Evolutionary conservation across 164 flowering plant species (phyloP).

Genomic region (Buxus sempervirens): DNA sequence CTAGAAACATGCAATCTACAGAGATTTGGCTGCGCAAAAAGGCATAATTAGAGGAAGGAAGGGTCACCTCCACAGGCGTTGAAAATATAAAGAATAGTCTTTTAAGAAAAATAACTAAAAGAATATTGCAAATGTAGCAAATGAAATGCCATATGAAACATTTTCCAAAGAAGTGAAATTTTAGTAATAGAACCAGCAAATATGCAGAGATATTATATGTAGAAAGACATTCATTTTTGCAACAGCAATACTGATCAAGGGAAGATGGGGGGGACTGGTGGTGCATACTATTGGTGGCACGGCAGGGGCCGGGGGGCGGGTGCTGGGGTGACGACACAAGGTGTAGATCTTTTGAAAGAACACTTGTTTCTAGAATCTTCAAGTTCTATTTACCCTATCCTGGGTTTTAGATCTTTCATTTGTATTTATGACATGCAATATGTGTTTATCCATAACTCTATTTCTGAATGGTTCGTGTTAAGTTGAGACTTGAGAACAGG

Average conservation of each 20-base stretch:
- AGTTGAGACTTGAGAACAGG: too few species aligned
- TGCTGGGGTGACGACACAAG: too few species aligned
- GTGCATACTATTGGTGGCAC: too few species aligned
- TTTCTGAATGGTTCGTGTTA: too few species aligned
- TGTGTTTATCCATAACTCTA: background rate
- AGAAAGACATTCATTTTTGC: background rate
- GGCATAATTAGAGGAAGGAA: background rate
- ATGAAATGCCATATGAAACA: background rate
- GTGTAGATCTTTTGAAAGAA: too few species aligned
- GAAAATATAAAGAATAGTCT: background rate
- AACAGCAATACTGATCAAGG: background rate
- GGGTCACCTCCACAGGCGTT: background rate
- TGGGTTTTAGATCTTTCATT: background rate
- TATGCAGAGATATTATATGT: too few species aligned
- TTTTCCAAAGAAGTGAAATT: background rate
- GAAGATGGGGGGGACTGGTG: too few species aligned
- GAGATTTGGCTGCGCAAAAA: constrained; percentile 61
- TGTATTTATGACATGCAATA: background rate
- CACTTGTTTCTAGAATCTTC: too few species aligned
- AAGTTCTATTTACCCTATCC: too few species aligned
- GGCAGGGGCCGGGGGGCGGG: too few species aligned
- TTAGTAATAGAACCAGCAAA: background rate
- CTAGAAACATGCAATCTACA: constrained; percentile 70
- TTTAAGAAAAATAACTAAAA: background rate
- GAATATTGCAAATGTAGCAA: background rate